Evolutionary conservation across 768 basidiomycete genomes (phyloP).

Genomic region (Macrolepiota fuliginosa): DNA sequence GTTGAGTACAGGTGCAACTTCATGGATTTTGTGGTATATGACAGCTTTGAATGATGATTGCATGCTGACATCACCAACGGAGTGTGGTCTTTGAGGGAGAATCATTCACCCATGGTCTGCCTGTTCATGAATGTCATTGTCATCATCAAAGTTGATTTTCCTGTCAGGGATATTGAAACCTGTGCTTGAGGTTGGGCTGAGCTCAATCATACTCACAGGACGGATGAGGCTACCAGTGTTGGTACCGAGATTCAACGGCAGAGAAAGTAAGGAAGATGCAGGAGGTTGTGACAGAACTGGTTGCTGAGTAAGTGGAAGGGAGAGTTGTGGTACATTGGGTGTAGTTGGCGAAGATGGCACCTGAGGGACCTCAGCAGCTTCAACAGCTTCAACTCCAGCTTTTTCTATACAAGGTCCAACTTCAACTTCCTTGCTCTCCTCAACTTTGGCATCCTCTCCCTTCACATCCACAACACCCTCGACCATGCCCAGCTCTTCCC

Average conservation of each 20-base stretch:
- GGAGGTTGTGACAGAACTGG: not conserved
- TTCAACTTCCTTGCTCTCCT: no score
- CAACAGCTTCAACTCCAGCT: no score
- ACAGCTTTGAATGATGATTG: constrained; percentile 49
- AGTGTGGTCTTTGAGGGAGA: constrained; percentile 21
- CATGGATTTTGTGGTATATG: constrained; percentile 54
- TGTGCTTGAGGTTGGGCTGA: constrained; percentile 23
- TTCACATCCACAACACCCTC: no score
- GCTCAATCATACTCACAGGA: no score
- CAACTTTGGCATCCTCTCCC: not conserved
- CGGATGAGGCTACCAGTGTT: constrained; percentile 20
- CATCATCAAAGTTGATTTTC: constrained; percentile 10
- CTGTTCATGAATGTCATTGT: not conserved
- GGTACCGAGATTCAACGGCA: not conserved
- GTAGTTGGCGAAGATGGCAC: no score
- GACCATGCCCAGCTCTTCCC: no score
- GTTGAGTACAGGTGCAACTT: constrained; percentile 18
- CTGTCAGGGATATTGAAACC: constrained; percentile 30
- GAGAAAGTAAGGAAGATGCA: constrained; percentile 4
- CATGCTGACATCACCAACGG: constrained; percentile 9
- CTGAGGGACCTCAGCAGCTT: no score
- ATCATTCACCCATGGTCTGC: constrained; percentile 13
- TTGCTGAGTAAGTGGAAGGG: not conserved
- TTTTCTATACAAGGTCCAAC: no score
- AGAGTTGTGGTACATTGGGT: not conserved